phyloP scores from a whole-genome alignment of 331 rosid species.

The Malus hybrid region DNA sequence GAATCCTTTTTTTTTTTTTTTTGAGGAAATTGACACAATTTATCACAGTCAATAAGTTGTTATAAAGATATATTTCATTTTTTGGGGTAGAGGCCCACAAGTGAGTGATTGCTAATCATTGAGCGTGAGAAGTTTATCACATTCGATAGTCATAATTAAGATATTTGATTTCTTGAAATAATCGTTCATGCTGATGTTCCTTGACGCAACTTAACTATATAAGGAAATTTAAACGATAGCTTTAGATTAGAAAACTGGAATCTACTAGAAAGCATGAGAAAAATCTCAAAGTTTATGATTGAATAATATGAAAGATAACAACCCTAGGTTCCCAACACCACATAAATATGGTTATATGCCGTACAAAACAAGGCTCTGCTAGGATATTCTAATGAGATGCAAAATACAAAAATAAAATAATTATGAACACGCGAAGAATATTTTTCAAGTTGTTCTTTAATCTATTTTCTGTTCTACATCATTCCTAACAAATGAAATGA shows the following conservation, averaged over 20 bases:
- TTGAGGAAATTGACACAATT: not conserved
- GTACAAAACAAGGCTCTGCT: not conserved
- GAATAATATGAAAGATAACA: not conserved
- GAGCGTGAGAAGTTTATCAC: too few relatives aligned
- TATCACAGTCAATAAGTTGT: not conserved
- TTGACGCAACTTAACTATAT: not conserved
- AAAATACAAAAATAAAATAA: too few relatives aligned
- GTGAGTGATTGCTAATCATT: not conserved
- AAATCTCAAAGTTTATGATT: not conserved
- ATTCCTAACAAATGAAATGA: too few relatives aligned
- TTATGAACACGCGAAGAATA: too few relatives aligned
- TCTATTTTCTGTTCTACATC: too few relatives aligned
- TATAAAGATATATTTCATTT: too few relatives aligned
- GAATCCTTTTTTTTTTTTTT: not conserved
- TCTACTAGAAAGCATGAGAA: too few relatives aligned
- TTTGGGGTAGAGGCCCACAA: not conserved
- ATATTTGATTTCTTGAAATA: too few relatives aligned
- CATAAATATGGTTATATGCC: not conserved
- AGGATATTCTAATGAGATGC: too few relatives aligned
- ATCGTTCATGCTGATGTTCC: fast-evolving
- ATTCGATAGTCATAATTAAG: not conserved
- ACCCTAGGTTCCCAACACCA: not conserved
- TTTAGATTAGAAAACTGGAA: not conserved
- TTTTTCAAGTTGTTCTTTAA: too few relatives aligned
- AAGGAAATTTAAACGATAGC: not conserved